A percentile compares a stretch with the other conserved stretches of the same genome.
phyloP scores from a whole-genome alignment of 2,329 filamentous ascomycete species.

The Hymenoscyphus fraxineus region DNA sequence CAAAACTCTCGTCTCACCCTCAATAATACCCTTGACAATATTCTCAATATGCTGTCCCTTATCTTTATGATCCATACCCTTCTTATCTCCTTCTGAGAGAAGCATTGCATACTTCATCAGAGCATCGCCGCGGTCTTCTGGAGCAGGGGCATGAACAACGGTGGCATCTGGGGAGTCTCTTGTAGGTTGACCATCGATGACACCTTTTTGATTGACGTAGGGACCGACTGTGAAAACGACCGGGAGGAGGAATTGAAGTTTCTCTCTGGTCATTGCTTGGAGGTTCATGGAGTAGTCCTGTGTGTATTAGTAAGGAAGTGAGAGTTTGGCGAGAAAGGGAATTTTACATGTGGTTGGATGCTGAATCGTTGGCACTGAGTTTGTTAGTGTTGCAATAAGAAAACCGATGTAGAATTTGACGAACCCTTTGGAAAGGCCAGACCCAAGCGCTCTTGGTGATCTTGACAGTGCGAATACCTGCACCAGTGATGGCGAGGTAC shows the following conservation, averaged over 20 bases:
- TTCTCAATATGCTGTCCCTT: conserved; percentile 64
- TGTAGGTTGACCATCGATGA: conserved; percentile 26
- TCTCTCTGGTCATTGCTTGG: conserved; percentile 86
- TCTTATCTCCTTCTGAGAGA: conserved; percentile 59
- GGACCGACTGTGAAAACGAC: conserved; percentile 86
- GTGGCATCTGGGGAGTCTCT: conserved; percentile 20
- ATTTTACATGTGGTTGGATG: conserved; percentile 61
- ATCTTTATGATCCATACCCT: conserved; percentile 26
- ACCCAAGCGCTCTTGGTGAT: conserved; percentile 77
- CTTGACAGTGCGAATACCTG: conserved; percentile 67
- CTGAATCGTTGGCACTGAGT: conserved; percentile 37
- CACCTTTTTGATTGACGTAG: conserved; percentile 59
- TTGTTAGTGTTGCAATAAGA: conserved; percentile 12
- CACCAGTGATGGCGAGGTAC: conserved; percentile 84
- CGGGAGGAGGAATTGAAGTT: conserved; percentile 76
- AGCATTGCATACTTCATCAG: conserved; percentile 81
- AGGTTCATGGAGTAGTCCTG: conserved; percentile 71
- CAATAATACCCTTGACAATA: conserved; percentile 86
- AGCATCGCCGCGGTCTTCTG: conserved; percentile 51
- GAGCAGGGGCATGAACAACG: conserved; percentile 35
- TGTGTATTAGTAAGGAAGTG: neutral
- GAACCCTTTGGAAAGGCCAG: conserved; percentile 64
- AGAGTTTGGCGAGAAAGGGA: neutral
- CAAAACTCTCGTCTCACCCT: conserved; percentile 79
- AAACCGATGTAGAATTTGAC: neutral